phyloP scores from a whole-genome alignment of 2,329 filamentous ascomycete species.

The Ploettnerulaceae sp. region DNA sequence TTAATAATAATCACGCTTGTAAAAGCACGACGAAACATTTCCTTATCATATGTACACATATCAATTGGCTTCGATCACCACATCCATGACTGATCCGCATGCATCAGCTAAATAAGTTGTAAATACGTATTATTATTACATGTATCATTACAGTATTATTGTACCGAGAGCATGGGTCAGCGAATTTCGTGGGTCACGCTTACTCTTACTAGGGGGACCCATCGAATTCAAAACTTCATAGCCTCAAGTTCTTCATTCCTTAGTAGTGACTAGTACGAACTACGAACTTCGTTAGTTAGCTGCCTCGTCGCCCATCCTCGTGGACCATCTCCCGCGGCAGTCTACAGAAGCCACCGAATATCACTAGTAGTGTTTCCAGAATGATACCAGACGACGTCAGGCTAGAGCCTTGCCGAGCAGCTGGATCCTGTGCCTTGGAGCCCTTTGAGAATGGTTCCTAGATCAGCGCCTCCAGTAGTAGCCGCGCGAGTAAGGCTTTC shows the following conservation, averaged over 20 bases:
- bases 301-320: not conserved
- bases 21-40: not conserved
- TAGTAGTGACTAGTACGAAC: too few species aligned
- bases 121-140: too few species aligned
- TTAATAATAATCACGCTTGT: too few species aligned
- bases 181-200: not conserved
- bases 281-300: not conserved
- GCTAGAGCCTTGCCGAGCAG: not conserved
- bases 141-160: too few species aligned
- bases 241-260: constrained; percentile 14
- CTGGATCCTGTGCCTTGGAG: not conserved
- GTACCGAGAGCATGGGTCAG: constrained; percentile 15
- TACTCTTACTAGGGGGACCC: not conserved
- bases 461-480: constrained; percentile 5
- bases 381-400: constrained; percentile 8
- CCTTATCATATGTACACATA: too few species aligned
- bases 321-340: constrained; percentile 21
- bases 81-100: constrained; percentile 21
- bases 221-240: not conserved
- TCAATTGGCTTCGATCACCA: constrained; percentile 10
- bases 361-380: constrained; percentile 14
- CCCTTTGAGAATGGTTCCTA: not conserved
- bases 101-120: constrained; percentile 11
- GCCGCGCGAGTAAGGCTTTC: constrained; percentile 2
- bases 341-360: not conserved